Base-by-base conservation (phyloP, 192 early-diverging fungal species). In the Coemansia nantahalensis region DNA sequence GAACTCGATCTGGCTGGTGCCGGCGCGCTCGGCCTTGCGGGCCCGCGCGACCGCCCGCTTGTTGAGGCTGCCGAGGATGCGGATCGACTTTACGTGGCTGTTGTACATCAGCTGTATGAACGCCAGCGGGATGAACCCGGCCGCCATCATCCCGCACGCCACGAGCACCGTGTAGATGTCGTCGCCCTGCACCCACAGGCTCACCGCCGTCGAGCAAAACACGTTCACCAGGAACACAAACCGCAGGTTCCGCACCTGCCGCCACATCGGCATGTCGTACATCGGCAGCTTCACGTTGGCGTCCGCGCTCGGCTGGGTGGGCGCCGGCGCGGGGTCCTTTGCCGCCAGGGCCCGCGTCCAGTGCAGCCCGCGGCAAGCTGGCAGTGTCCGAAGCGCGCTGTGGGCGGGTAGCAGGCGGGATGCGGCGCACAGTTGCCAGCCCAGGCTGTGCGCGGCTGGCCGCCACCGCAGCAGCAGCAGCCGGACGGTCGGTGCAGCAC, bases 251-350 rank as follows among this genome's bases (percentile, higher is more conserved):
- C 53, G 40, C 10, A 76, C 43, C 16, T 56, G 48, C 41, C 40
- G 60, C 11, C 28, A 38, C 56, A 76, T 39, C 0, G 72, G 72
- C 56, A 76, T 68, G 40, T 76, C 72, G 50, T 76, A 76, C 56
- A 76, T 56, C 19, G 61, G 55, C n/a, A 63, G 52, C 36, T 63
- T 74, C 8, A 53, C 45, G 5, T 43, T 23, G 6, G n/a, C 58
- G 22, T 39, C 16, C 0, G 38, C 18, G 32, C 30, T 35, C 8
- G 51, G 51, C 40, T 42, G 51, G 26, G 26, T 7, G 26, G 26
- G n/a, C n/a, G n/a, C 26, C 31, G 31, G 31, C 8, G 31, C 8
- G 1, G 31, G 10, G 5, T 32, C 8, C 31, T 9, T 11, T 6
- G 31, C 31, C 26, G 7, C 4, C 26, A 28, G 4, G 4, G 26